phyloP scores from a whole-genome alignment of 306 rosid genomes.

The Crataegus laevigata region DNA sequence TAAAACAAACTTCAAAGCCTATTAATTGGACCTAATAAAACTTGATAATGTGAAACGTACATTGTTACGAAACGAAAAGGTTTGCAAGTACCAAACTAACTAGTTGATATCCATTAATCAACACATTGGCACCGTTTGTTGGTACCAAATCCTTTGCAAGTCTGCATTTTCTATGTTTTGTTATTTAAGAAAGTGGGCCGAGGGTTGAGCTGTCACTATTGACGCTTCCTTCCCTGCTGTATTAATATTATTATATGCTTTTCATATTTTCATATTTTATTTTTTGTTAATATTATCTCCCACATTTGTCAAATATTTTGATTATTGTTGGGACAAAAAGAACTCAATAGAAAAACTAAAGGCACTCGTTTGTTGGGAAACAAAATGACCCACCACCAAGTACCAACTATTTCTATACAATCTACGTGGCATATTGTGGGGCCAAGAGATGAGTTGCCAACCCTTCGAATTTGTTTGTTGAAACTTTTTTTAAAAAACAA shows the following conservation, averaged over 20 bases:
- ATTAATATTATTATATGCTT: constrained; percentile 7
- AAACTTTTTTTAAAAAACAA: too few species aligned
- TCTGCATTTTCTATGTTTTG: constrained; percentile 8
- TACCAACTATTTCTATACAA: not conserved
- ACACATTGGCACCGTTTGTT: not conserved
- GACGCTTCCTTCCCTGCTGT: constrained; percentile 19
- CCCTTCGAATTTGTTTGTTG: not conserved
- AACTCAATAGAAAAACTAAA: not conserved
- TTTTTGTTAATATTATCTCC: not conserved
- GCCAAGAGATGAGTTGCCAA: constrained; percentile 1
- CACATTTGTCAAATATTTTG: not conserved
- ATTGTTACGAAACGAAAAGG: too few species aligned
- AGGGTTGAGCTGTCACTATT: constrained; percentile 57
- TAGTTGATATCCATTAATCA: not conserved
- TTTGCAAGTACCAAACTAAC: not conserved
- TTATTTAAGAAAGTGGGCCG: constrained; percentile 31
- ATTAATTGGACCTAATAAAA: too few species aligned
- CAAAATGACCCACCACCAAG: constrained; percentile 11
- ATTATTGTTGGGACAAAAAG: not conserved
- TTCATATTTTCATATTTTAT: constrained; percentile 5
- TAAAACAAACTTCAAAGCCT: too few species aligned
- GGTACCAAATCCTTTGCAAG: not conserved
- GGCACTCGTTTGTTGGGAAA: constrained; percentile 7
- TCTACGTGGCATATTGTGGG: constrained; percentile 3
- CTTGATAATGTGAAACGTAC: too few species aligned